Base-by-base conservation (phyloP, 164 flowering plant genomes). In the Sextonia rubra region DNA sequence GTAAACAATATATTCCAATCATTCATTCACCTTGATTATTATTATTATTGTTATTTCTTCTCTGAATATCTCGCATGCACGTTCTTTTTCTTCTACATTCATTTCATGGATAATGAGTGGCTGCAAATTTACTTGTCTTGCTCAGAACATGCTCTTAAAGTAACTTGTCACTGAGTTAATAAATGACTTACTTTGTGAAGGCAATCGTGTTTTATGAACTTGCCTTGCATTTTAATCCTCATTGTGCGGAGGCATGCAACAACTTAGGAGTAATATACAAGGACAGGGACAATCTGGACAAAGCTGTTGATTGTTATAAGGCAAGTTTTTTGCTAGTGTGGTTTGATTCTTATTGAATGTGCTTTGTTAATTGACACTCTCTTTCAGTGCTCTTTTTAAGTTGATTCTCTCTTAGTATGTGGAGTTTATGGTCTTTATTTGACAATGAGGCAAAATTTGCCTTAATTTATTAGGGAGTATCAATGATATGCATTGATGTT, bases 191-290 rank as follows among this genome's bases (percentile, higher is more conserved):
- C 61, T 78, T 69, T 74, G 12, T 84, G 86, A 82, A 96, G 99
- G 97, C 98, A 72, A 90, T 92, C 80, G 97, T 96, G 44, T 96
- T 92, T 73, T 96, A 96, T 80, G 98, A 96, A 75, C 95, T 96
- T 52, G 98, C 99, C 60, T 86, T 96, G 80, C 98, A 96, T 77
- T 96, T 96, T 83, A 96, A 93, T 83, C 97, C 98, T 69, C 92
- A 90, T 60, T 96, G 99, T 86, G 99, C 97, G 22, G 98, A 96
- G 82, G 99, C 99, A 77, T 96, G 99, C 86, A 96, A 96, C 85
- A 96, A 96, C 82, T 81, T 96, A 79, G 99, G 99, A 55, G 99
- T 95, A 55, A 89, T 95, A 71, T 95, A 90, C 82, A 95, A 95
- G 82, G 99, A 95, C 75, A 86, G 91, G 55, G 99, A 96, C 85